Base-by-base conservation (phyloP, 169 alveolate species). In the Eimeria acervulina region DNA sequence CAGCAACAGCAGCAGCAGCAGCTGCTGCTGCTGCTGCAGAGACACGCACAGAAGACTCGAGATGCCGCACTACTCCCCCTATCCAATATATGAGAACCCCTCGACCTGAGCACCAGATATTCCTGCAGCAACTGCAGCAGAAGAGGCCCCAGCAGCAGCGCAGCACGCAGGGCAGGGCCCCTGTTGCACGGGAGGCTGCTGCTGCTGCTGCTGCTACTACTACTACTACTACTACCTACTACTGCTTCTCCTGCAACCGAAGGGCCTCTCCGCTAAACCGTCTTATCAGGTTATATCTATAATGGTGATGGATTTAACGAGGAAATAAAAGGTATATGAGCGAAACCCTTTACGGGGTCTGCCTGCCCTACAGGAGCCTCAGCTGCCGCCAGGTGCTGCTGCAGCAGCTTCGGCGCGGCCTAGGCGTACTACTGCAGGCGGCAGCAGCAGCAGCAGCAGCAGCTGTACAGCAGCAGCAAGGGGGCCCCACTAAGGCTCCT, bases 101-200 rank as follows among this genome's bases (percentile, higher is more conserved):
- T 26, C 36, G 31, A 36, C 85, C 40, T 28, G 68, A 63, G 85
- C 84, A 88, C 85, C 84, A 42, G 55, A 84, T 42, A 66, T 72
- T 63, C 68, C 94, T 61, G 66, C 63, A 61, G 85, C 93, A 84
- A 84, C 74, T 84, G 68, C 93, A 28, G 93, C 80, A 55, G 52
- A 84, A 80, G 93, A 84, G 93, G 78, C 90, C 90, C 90, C 85
- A 21, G n/a, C 84, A 47, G 91, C 38, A 33, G 76, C 91, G 72
- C 74, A 21, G 47, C 33, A 52, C 47, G 52, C 51, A 44, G 68
- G 70, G 90, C 70, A 21, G 90, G 93, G 93, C 80, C 93, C 93
- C 93, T 84, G 61, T 31, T 31, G 93, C 78, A 23, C 40, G 52
- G 31, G 55, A 55, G 93, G 93, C 93, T 84, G 93, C 93, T 74